phyloP scores from a whole-genome alignment of 1,139 yeast species.

The Yamadazyma diospyri region DNA sequence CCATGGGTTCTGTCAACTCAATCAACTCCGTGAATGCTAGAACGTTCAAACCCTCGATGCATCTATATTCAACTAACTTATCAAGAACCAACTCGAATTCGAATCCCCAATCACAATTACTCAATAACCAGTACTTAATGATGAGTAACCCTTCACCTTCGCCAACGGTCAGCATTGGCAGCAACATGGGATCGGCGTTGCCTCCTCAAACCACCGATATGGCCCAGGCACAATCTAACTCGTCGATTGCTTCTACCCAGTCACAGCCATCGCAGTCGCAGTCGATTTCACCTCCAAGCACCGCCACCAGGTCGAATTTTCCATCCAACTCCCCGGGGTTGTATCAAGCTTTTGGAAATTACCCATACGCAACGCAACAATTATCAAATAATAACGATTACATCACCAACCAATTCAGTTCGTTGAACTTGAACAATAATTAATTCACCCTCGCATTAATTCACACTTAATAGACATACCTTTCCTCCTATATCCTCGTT shows the following conservation, averaged over 20 bases:
- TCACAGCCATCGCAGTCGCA: slow-evolving; percentile 7
- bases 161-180: not conserved
- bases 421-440: slow-evolving; percentile 31
- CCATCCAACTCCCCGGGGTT: slow-evolving; percentile 26
- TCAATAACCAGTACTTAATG: slow-evolving; percentile 18
- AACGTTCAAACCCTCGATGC: slow-evolving; percentile 4
- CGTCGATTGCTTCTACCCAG: slow-evolving; percentile 9
- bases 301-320: slow-evolving; percentile 13
- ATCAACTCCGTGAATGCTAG: slow-evolving; percentile 8
- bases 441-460: not conserved
- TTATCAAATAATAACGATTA: slow-evolving; percentile 1
- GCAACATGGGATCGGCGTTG: not conserved
- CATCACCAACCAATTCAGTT: slow-evolving; percentile 25
- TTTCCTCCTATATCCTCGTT: slow-evolving; percentile 2
- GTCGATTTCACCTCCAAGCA: slow-evolving; percentile 13
- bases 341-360: slow-evolving; percentile 20
- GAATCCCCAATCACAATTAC: slow-evolving; percentile 6
- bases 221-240: slow-evolving; percentile 9
- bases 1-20: slow-evolving; percentile 8
- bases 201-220: no score
- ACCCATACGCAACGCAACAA: slow-evolving; percentile 9
- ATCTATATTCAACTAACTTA: slow-evolving; percentile 8
- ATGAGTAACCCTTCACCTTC: slow-evolving; percentile 10
- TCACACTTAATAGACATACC: no score
- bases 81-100: slow-evolving; percentile 13